Base-by-base conservation (phyloP, 140 eudicot species). In the Erigeron philadelphicus region DNA sequence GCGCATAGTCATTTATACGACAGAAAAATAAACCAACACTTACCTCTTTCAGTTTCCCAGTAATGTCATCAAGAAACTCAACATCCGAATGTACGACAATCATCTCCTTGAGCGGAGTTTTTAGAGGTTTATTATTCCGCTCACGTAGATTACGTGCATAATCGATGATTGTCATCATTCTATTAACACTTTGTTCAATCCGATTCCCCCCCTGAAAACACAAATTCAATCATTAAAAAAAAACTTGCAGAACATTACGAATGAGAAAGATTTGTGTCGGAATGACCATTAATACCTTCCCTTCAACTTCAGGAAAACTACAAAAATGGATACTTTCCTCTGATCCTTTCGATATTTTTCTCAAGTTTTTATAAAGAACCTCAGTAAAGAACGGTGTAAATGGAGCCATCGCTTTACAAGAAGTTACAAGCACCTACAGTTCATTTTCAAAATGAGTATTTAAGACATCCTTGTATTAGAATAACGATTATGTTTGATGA, bases 331-430 rank as follows among this genome's bases (percentile, higher is more conserved):
- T 80, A 81, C 98, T 92, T 72, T 88, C 96, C 67, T 88, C 98
- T 21, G 95, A 81, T 66, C 84, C 90, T 31, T 42, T 58, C 66
- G 66, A 74, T 74, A 76, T 82, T 86, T 86, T 88, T 12, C 91
- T 70, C 81, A 91, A 17, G 68, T 91, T 91, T 63, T 82, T 88
- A 77, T 91, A 86, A 38, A 92, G 90, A 63, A 84, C 95, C 61
- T 92, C 98, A 0, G 96, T 86, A 75, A 92, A 92, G 80, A 88
- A 92, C 3, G 98, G 98, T 9, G 96, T 92, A 62, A 92, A 92
- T 38, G 98, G 96, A 76, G 96, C 96, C 98, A 88, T 92, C 8
- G 93, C 83, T 80, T 86, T 88, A 59, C 98, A 91, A 68, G 89
- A 78, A 43, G 96, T 88, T 60, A 86, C 64, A 74, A 91, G 89